Percentiles rank a stretch among this genome's conserved stretches.
These are phyloP conservation scores for Thalassiosira allenii DNA, from an alignment of 352 stramenopile species.

Conservation along the genomic window DNA sequence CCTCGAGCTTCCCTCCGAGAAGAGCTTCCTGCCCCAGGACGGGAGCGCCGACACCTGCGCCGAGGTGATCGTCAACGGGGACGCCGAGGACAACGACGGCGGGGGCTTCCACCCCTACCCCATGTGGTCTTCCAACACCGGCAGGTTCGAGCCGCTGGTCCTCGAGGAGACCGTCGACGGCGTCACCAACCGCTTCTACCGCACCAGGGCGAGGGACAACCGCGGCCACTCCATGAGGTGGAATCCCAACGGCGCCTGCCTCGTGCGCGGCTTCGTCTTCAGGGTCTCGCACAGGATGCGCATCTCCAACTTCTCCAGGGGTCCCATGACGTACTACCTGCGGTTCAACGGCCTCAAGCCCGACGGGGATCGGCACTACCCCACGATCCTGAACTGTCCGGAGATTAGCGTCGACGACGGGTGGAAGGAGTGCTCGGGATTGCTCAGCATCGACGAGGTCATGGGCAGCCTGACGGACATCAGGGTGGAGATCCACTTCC, in stretches of 20 bases:
- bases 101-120: slow-evolving; percentile 22
- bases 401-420: neutral
- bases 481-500: neutral
- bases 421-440: slow-evolving; percentile 25
- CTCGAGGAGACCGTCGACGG: slow-evolving; percentile 31
- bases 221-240: slow-evolving; percentile 14
- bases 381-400: neutral
- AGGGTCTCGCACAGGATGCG: slow-evolving; percentile 35
- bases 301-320: slow-evolving; percentile 9
- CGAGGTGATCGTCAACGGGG: slow-evolving; percentile 40
- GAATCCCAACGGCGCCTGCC: slow-evolving; percentile 37
- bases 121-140: slow-evolving; percentile 6
- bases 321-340: slow-evolving; percentile 42
- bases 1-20: slow-evolving; percentile 53
- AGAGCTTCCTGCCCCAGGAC: slow-evolving; percentile 26
- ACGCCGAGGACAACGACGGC: slow-evolving; percentile 46
- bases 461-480: slow-evolving; percentile 14
- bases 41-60: slow-evolving; percentile 20
- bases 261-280: slow-evolving; percentile 52
- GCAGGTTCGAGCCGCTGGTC: slow-evolving; percentile 13
- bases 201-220: slow-evolving; percentile 6
- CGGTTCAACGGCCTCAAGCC: slow-evolving; percentile 27
- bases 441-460: slow-evolving; percentile 45
- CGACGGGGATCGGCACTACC: neutral
- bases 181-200: slow-evolving; percentile 60